Percentiles rank a stretch among this genome's conserved stretches.
Conservation (phyloP, 108 stramenopile species). For the Seminavis robusta region DNA sequence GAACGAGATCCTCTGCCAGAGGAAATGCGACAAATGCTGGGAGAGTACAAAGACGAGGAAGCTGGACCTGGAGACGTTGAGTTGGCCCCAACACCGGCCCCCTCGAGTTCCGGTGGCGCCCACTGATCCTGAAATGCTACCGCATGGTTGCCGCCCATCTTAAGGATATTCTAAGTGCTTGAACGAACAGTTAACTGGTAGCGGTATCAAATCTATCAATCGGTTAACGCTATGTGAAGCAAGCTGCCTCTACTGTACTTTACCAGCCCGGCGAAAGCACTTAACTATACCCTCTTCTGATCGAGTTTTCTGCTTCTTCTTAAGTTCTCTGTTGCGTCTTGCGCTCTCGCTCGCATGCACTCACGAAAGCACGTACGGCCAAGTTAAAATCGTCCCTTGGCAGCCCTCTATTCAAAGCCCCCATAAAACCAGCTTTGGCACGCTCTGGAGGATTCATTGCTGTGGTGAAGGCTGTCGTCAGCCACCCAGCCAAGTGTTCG, state of each 20-base stretch:
- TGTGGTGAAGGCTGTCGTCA: constrained; percentile 39
- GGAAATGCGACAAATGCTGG: constrained; percentile 54
- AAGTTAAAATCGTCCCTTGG: constrained; percentile 71
- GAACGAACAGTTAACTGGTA: too few relatives aligned
- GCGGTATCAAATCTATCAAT: too few relatives aligned
- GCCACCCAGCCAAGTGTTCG: constrained; percentile 64
- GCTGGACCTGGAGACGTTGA: constrained; percentile 29
- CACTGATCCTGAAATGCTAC: neutral
- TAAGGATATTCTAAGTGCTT: too few relatives aligned
- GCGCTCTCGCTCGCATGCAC: constrained; percentile 60
- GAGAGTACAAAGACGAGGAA: constrained; percentile 38
- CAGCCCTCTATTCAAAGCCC: constrained; percentile 37
- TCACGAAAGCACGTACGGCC: constrained; percentile 59
- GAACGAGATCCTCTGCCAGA: constrained; percentile 15
- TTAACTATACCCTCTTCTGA: too few relatives aligned
- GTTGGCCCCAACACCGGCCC: neutral
- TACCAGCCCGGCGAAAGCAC: too few relatives aligned
- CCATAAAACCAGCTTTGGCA: constrained; percentile 51
- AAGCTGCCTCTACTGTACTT: too few relatives aligned
- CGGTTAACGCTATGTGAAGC: too few relatives aligned
- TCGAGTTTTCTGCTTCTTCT: too few relatives aligned
- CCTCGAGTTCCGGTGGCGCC: neutral
- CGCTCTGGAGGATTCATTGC: constrained; percentile 44
- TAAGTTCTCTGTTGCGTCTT: too few relatives aligned
- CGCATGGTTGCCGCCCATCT: too few relatives aligned